Evolutionary conservation across 805 yeast species (phyloP).

Genomic region (Schizosaccharomyces octosporus): DNA sequence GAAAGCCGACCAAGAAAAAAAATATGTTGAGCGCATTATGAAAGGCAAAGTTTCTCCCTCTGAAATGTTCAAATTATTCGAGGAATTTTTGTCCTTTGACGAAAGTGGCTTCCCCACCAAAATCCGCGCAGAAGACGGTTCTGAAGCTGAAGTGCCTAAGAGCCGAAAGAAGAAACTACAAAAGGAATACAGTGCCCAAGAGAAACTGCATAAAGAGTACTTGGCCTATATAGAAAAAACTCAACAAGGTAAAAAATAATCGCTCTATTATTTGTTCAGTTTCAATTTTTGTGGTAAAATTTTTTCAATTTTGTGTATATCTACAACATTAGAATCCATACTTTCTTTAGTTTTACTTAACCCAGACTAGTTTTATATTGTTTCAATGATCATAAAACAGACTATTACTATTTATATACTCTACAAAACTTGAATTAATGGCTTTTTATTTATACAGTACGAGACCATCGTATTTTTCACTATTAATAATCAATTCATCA

Average conservation of each 20-base stretch:
- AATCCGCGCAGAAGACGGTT: conserved; percentile 36
- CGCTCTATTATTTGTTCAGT: too few relatives aligned
- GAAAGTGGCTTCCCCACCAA: conserved; percentile 60
- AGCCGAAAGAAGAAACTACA: conserved; percentile 60
- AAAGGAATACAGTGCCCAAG: conserved; percentile 59
- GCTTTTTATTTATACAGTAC: too few relatives aligned
- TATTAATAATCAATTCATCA: too few relatives aligned
- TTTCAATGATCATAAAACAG: too few relatives aligned
- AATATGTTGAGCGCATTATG: conserved; percentile 13
- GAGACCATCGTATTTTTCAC: too few relatives aligned
- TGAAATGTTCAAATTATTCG: conserved; percentile 35
- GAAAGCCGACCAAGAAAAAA: conserved; percentile 19
- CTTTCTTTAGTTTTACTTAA: too few relatives aligned
- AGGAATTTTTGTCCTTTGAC: conserved; percentile 54
- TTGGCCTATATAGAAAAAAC: conserved; percentile 2
- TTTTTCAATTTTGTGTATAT: too few relatives aligned
- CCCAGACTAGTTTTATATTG: too few relatives aligned
- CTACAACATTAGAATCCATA: too few relatives aligned
- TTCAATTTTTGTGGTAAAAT: too few relatives aligned
- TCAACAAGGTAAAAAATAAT: neutral
- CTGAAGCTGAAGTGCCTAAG: conserved; percentile 41
- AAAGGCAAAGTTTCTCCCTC: conserved; percentile 46
- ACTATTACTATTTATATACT: too few relatives aligned
- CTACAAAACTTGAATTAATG: too few relatives aligned
- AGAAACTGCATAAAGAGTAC: conserved; percentile 55